A percentile compares a stretch with the other conserved stretches of the same genome.
Conservation (phyloP, 176 grass and related monocot genomes). For the Aegilops umbellulata region DNA sequence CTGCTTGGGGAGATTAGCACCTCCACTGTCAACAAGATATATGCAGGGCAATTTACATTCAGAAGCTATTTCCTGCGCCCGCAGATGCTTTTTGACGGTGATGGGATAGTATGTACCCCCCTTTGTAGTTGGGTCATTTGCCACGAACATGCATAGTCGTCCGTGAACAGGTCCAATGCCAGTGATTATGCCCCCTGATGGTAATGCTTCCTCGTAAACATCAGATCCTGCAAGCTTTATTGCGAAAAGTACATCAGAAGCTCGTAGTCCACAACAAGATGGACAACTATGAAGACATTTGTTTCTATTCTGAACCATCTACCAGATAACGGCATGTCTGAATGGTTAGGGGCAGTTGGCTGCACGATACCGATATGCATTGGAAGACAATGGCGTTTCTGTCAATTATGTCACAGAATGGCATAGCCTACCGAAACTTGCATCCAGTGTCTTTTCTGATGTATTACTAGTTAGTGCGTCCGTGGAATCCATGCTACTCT, state of each 20-base stretch:
- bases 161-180: conserved; percentile 94
- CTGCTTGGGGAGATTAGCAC: conserved; percentile 92
- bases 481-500: not conserved
- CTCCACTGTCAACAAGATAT: conserved; percentile 96
- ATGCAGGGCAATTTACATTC: conserved; percentile 91
- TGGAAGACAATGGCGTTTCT: not conserved
- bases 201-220: conserved; percentile 86
- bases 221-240: conserved; percentile 89
- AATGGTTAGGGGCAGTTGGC: not conserved
- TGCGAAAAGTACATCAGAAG: conserved; percentile 23
- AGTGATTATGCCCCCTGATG: conserved; percentile 85
- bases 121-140: conserved; percentile 96
- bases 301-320: not conserved
- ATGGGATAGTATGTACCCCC: conserved; percentile 94
- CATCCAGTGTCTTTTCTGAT: not conserved
- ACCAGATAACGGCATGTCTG: not conserved
- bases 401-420: not conserved
- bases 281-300: not conserved
- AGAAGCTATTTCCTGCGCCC: conserved; percentile 88
- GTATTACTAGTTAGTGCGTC: not conserved
- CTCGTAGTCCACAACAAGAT: conserved; percentile 13
- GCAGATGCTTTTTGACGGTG: conserved; percentile 92
- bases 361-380: not conserved
- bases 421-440: no score
- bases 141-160: conserved; percentile 91